Conservation (phyloP, 805 yeast genomes). For the Cyberlindnera bimundalis region DNA sequence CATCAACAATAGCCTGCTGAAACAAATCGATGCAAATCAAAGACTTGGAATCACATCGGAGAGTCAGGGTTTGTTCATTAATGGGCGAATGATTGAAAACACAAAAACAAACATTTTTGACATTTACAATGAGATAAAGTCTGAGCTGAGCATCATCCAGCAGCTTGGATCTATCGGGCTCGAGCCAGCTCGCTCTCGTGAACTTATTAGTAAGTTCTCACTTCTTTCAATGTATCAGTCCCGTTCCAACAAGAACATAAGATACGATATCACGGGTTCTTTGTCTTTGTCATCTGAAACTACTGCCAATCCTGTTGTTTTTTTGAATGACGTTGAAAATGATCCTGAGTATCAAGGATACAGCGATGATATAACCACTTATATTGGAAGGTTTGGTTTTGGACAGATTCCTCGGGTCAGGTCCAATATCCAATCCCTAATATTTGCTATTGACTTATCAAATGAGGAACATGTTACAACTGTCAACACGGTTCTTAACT, state of each 20-base stretch:
- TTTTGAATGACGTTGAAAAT: slow-evolving; percentile 71
- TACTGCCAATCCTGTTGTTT: slow-evolving; percentile 41
- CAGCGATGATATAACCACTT: slow-evolving; percentile 42
- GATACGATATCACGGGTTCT: slow-evolving; percentile 27
- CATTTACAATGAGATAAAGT: slow-evolving; percentile 36
- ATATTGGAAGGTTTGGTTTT: slow-evolving; percentile 42
- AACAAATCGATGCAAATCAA: slow-evolving; percentile 31
- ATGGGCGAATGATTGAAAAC: slow-evolving; percentile 61
- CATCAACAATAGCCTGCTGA: slow-evolving; percentile 26
- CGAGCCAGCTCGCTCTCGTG: slow-evolving; percentile 31
- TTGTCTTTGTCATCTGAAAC: neutral
- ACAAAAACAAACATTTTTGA: slow-evolving; percentile 41
- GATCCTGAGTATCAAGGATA: slow-evolving; percentile 53
- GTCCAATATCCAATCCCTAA: slow-evolving; percentile 72
- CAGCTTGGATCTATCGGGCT: slow-evolving; percentile 33
- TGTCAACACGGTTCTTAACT: slow-evolving; percentile 45
- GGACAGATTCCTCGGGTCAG: slow-evolving; percentile 67
- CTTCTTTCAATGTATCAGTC: slow-evolving; percentile 23
- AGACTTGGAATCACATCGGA: slow-evolving; percentile 37
- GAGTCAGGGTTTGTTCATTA: slow-evolving; percentile 54
- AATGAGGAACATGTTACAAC: slow-evolving; percentile 48
- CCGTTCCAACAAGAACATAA: slow-evolving; percentile 11
- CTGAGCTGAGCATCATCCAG: slow-evolving; percentile 33
- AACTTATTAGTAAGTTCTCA: slow-evolving; percentile 40
- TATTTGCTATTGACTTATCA: slow-evolving; percentile 64